Conservation (phyloP, 192 early-diverging fungal genomes). For the Funneliformis geosporum region DNA sequence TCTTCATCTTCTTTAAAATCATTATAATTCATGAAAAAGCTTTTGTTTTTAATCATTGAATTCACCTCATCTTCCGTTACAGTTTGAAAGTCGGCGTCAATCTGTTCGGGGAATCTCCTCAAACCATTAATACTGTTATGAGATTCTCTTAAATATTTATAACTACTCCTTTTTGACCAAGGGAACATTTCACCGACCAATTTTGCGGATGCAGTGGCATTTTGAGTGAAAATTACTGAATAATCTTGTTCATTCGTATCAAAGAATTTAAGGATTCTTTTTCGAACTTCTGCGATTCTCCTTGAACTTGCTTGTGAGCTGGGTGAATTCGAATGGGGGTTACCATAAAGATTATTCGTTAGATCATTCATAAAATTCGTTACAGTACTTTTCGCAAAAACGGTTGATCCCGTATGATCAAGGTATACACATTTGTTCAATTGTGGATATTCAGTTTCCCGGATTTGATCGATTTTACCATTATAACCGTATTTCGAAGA, state of each 20-base stretch:
- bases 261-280: conserved; percentile 58
- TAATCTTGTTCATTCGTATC: conserved; percentile 60
- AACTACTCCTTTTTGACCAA: conserved; percentile 45
- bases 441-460: conserved; percentile 28
- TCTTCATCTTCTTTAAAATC: not conserved
- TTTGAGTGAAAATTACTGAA: conserved; percentile 74
- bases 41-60: not conserved
- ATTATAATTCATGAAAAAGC: too few species aligned
- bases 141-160: conserved; percentile 64
- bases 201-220: conserved; percentile 76
- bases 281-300: conserved; percentile 53
- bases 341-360: conserved; percentile 55
- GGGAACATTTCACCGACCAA: conserved; percentile 73
- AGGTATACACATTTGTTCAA: conserved; percentile 51
- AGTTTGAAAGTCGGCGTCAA: conserved; percentile 30
- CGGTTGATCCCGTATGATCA: conserved; percentile 67
- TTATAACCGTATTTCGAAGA: conserved; percentile 24
- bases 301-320: conserved; percentile 54
- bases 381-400: conserved; percentile 50
- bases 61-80: conserved; percentile 36
- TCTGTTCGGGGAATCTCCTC: conserved; percentile 52
- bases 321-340: conserved; percentile 66
- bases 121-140: conserved; percentile 82
- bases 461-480: conserved; percentile 27
- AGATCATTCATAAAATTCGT: conserved; percentile 47